Evolutionary conservation across 805 yeast species (phyloP).

Genomic region (Barnettozyma sucrosica): DNA sequence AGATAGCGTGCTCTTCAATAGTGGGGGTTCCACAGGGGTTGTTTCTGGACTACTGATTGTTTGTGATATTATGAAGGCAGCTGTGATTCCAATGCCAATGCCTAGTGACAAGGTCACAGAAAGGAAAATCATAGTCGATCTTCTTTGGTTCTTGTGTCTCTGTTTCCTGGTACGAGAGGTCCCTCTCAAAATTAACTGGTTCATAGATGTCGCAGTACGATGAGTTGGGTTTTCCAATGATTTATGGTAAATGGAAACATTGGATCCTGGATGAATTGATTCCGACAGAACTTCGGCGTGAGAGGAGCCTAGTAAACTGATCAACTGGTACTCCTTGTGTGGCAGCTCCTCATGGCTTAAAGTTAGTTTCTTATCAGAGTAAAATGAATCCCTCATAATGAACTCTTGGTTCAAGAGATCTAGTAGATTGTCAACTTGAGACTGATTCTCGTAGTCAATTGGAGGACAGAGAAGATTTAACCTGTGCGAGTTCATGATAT

Average conservation of each 20-base stretch:
- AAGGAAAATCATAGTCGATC: conserved; percentile 10
- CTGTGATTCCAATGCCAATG: conserved; percentile 22
- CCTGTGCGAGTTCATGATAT: conserved; percentile 15
- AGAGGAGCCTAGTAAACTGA: conserved; percentile 2
- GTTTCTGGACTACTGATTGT: neutral
- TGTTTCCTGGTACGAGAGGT: conserved; percentile 15
- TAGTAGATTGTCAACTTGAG: conserved; percentile 17
- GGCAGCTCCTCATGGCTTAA: neutral
- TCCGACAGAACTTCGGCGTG: conserved; percentile 6
- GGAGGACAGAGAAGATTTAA: conserved; percentile 23
- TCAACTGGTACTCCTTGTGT: conserved; percentile 6
- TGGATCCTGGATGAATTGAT: conserved; percentile 1
- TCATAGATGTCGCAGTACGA: neutral
- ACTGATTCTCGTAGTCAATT: conserved; percentile 17
- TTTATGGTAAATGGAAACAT: neutral
- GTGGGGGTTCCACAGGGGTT: neutral
- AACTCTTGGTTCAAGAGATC: conserved; percentile 19
- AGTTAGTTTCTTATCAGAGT: neutral
- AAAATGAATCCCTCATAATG: conserved; percentile 8
- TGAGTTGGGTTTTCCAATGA: neutral
- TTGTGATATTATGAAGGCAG: conserved; percentile 13
- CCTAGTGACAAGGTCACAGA: conserved; percentile 21
- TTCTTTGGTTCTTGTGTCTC: conserved; percentile 6
- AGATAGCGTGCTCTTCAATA: neutral
- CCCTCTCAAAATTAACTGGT: conserved; percentile 1